Conservation (phyloP, 225 moss, liverwort and hornwort genomes). For the Pleurozium schreberi region DNA sequence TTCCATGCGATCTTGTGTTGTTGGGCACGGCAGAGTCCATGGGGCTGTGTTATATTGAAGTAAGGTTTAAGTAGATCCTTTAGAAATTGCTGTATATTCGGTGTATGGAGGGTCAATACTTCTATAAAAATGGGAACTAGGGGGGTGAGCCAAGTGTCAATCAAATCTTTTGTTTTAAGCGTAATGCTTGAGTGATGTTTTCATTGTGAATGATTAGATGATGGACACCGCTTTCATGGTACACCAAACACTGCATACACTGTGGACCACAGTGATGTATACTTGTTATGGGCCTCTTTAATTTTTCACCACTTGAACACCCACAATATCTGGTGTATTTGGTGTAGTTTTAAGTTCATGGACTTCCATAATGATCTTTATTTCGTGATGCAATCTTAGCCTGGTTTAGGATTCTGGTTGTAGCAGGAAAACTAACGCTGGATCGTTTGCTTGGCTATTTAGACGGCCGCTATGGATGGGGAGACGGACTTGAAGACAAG, state of each 20-base stretch:
- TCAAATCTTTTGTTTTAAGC: background rate
- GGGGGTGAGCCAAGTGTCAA: background rate
- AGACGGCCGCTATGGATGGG: slow-evolving; percentile 97
- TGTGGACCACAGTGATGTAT: background rate
- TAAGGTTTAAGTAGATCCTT: slow-evolving; percentile 8
- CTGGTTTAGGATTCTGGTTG: background rate
- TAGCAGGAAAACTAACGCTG: background rate
- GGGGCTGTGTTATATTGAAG: slow-evolving; percentile 78
- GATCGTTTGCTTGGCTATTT: background rate
- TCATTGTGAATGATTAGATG: background rate
- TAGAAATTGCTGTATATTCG: background rate
- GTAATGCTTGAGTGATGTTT: background rate
- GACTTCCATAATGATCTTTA: background rate
- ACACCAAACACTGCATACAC: background rate
- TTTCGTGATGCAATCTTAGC: background rate
- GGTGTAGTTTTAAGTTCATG: background rate
- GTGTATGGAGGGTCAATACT: background rate
- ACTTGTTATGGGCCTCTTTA: background rate
- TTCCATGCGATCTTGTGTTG: slow-evolving; percentile 87
- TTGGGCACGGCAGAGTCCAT: slow-evolving; percentile 77
- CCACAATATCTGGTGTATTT: background rate
- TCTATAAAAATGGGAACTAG: background rate
- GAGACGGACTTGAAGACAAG: slow-evolving; percentile 94
- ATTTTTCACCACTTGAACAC: background rate
- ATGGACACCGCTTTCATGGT: background rate